A percentile compares a stretch with the other conserved stretches of the same genome.
Conservation (phyloP, 2,329 filamentous ascomycete genomes). For the Talaromyces atroroseus region DNA sequence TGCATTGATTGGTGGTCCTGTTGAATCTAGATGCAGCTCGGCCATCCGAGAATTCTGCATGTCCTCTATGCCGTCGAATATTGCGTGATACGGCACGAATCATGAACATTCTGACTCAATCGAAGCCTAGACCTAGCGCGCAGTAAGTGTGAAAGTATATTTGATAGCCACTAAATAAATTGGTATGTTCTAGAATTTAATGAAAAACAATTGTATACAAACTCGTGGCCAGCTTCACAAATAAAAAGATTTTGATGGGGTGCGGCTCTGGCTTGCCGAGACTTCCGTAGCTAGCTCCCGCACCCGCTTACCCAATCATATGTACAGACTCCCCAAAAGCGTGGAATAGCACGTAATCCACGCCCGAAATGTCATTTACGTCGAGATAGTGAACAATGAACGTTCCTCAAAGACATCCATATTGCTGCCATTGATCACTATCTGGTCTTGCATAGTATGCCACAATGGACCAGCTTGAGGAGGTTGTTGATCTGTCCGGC, state of each 20-base stretch:
- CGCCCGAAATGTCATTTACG: not conserved
- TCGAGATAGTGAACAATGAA: not conserved
- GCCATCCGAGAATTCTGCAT: not conserved
- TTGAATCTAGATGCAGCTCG: not conserved
- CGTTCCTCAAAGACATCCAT: not conserved
- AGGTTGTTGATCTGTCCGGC: not conserved
- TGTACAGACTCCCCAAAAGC: not conserved
- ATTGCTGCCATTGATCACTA: not conserved
- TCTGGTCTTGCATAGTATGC: not conserved
- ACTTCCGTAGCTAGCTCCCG: not conserved
- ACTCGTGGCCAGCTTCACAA: not conserved
- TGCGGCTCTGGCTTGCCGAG: not conserved
- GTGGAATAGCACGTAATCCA: not conserved
- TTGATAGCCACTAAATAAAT: too few species aligned
- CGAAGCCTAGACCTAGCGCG: too few species aligned
- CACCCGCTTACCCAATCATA: not conserved
- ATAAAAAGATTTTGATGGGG: not conserved
- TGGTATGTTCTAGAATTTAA: too few species aligned
- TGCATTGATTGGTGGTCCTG: not conserved
- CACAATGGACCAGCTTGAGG: not conserved
- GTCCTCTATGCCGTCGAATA: not conserved
- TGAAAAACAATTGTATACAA: not conserved
- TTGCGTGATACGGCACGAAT: not conserved
- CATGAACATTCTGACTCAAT: too few species aligned
- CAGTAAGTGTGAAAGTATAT: too few species aligned